These are phyloP conservation scores for Exserohilum turcica DNA, from an alignment of 2,329 filamentous ascomycete genomes.

Conservation along the genomic window DNA sequence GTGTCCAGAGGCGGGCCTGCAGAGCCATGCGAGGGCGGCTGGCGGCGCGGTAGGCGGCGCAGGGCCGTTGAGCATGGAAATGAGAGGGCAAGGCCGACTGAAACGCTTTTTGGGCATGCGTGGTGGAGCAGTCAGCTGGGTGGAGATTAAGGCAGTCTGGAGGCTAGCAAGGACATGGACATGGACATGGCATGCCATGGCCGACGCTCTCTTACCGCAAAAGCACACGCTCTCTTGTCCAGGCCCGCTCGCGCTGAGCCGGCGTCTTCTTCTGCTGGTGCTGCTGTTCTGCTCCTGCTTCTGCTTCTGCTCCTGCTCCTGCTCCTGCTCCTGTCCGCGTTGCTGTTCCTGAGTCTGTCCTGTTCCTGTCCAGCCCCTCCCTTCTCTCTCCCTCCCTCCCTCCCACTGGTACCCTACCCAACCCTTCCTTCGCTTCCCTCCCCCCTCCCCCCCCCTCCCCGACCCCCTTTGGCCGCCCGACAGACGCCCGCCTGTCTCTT, in stretches of 20 bases:
- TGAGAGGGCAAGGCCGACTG: slow-evolving; percentile 14
- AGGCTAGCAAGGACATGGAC: slow-evolving; percentile 7
- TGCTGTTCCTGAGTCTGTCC: slow-evolving; percentile 2
- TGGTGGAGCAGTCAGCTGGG: slow-evolving; percentile 1
- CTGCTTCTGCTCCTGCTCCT: neutral
- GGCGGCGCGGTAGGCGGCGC: slow-evolving; percentile 3
- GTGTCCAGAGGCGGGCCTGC: slow-evolving; percentile 10
- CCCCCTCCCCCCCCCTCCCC: neutral
- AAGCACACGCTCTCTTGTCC: neutral
- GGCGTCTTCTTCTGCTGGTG: neutral
- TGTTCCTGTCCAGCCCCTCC: neutral
- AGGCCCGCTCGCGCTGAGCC: neutral
- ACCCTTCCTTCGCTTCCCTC: neutral
- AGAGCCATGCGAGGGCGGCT: slow-evolving; percentile 1
- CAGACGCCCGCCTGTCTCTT: neutral
- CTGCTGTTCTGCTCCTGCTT: neutral
- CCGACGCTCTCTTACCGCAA: slow-evolving; percentile 7
- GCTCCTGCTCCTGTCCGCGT: neutral
- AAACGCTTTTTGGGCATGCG: slow-evolving; percentile 12
- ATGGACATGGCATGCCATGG: no score
- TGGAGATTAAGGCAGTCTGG: slow-evolving; percentile 8
- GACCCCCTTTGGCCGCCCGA: slow-evolving; percentile 1
- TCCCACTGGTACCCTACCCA: no score
- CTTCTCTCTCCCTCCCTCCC: neutral
- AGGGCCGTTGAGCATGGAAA: slow-evolving; percentile 9